phyloP scores from a whole-genome alignment of 768 basidiomycete species.

The Kwoniella dendrophila region DNA sequence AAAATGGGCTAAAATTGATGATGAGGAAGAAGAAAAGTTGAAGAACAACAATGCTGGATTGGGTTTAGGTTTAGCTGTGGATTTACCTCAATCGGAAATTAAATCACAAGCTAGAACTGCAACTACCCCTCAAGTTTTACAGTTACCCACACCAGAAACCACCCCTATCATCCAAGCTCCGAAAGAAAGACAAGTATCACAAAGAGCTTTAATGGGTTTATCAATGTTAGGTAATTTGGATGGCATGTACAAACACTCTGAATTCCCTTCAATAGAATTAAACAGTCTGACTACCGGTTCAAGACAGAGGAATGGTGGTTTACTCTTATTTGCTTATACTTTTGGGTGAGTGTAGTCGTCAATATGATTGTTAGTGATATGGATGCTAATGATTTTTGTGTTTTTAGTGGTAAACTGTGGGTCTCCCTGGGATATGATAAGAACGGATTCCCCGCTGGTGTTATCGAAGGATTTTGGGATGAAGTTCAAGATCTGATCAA shows the following conservation, averaged over 20 bases:
- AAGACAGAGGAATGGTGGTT: constrained; percentile 73
- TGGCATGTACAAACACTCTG: constrained; percentile 72
- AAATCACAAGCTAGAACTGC: constrained; percentile 54
- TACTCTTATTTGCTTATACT: constrained; percentile 72
- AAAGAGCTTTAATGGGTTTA: constrained; percentile 65
- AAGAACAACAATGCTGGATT: constrained; percentile 2
- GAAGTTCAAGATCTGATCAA: constrained; percentile 64
- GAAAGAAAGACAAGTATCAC: constrained; percentile 59
- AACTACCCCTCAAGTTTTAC: constrained; percentile 56
- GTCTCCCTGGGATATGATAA: constrained; percentile 77
- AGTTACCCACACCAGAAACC: constrained; percentile 15
- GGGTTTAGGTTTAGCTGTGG: constrained; percentile 19
- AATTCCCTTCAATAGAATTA: constrained; percentile 64
- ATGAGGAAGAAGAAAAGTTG: constrained; percentile 49
- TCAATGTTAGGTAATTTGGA: constrained; percentile 85
- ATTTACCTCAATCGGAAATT: constrained; percentile 5
- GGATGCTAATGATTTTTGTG: constrained; percentile 2
- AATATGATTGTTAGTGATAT: not conserved
- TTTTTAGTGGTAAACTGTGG: constrained; percentile 69
- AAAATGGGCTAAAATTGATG: constrained; percentile 74
- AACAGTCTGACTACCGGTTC: constrained; percentile 80
- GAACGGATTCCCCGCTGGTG: constrained; percentile 69
- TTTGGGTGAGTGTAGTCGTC: constrained; percentile 35
- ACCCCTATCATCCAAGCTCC: constrained; percentile 12
- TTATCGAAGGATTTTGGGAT: constrained; percentile 69